Evolutionary conservation across 169 alveolate species (phyloP).

Genomic region (Plasmodium gallinaceum): DNA sequence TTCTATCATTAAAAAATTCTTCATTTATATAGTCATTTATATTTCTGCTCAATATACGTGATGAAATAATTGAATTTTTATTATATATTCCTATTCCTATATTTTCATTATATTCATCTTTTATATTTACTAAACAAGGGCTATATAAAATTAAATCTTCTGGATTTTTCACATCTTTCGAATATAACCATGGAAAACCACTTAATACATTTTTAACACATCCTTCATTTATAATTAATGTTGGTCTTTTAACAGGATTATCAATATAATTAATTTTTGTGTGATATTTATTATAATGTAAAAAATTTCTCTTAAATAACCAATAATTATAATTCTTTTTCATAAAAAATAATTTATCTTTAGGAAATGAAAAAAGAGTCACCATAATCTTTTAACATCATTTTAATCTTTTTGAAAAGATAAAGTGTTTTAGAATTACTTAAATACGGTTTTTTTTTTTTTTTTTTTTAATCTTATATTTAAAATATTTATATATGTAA

Average conservation of each 20-base stretch:
- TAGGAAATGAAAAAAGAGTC: background rate
- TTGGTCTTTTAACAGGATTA: slow-evolving; percentile 72
- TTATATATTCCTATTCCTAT: slow-evolving; percentile 76
- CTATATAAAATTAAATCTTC: slow-evolving; percentile 61
- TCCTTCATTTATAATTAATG: slow-evolving; percentile 38
- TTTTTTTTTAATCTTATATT: no score
- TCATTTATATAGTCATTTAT: slow-evolving; percentile 61
- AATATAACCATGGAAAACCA: slow-evolving; percentile 79
- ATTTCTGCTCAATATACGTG: slow-evolving; percentile 65
- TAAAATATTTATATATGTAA: no score
- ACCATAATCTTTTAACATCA: background rate
- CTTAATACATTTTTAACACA: slow-evolving; percentile 56
- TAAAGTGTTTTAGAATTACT: no score
- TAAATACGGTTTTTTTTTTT: no score
- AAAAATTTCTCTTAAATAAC: background rate
- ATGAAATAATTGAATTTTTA: slow-evolving; percentile 57
- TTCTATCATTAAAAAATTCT: slow-evolving; percentile 70
- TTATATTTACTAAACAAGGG: slow-evolving; percentile 75
- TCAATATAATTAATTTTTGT: slow-evolving; percentile 9
- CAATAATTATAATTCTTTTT: slow-evolving; percentile 12
- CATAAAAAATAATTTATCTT: slow-evolving; percentile 9
- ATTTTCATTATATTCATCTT: slow-evolving; percentile 68
- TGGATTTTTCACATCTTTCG: slow-evolving; percentile 71
- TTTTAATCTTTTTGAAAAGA: no score
- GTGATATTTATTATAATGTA: slow-evolving; percentile 8